Evolutionary conservation across 148 eudicot species (phyloP), one percentile per base, ranked within the genome.

Genomic region (Silene latifolia): DNA sequence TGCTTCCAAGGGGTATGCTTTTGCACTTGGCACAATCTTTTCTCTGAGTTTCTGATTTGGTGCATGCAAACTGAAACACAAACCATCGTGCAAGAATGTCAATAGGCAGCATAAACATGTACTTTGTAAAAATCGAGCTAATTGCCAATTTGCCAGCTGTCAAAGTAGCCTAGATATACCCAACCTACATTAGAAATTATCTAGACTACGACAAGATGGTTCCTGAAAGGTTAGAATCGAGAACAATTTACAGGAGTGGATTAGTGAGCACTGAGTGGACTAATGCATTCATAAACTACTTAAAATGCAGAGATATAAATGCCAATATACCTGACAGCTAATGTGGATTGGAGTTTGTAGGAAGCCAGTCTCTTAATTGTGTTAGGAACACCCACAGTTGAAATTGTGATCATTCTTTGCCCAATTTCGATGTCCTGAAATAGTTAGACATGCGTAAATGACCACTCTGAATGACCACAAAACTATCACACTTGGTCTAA

Each of bases 361-460:
- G 98, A 81, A 76, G 99, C 98, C 85, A 92, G 79, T 79, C 67
- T 89, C 75, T 79, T 90, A 18, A 96, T 89, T 44, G 99, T 96
- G 85, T 96, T 96, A 69, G 99, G 99, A 84, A 96, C 98, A 58
- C 99, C 99, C 69, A 96, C 99, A 1, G 99, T 90, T 8, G 99
- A 96, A 78, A 96, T 96, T 58, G 98, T 96, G 27, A 96, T 90
- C 99, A 96, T 92, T 82, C 99, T 85, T 89, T 96, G 99, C 78
- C 99, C 99, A 67, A 96, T 96, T 82, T 82, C 87, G 57, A 96
- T 86, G 81, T 96, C 98, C 98, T 96, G 70, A 19, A 83, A 65
- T 24, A 66, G 57, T 46, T 23, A 62, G 27, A 78, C 53, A 74
- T 27, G 29, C 1, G 29, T 27, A 27, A 1, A 27, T 1, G 53